These are phyloP conservation scores for Cairneyella variabilis DNA, from an alignment of 495 filamentous ascomycete species.

Conservation along the genomic window DNA sequence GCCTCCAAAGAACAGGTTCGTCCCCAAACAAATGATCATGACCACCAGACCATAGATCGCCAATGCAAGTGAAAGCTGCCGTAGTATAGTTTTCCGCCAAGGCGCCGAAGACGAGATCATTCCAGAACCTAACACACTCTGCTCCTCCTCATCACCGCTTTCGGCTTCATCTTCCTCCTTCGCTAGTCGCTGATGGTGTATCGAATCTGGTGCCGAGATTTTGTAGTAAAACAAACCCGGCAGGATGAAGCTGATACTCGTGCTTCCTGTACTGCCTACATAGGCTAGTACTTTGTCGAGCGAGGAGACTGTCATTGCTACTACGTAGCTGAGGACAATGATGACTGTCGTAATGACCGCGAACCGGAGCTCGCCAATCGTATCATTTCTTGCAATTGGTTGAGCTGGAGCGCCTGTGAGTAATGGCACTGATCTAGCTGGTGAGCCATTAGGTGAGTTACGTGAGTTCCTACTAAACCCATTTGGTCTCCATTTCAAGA, in stretches of 20 bases:
- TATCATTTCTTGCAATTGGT: slow-evolving; percentile 32
- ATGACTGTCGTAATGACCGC: slow-evolving; percentile 84
- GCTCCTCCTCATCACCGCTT: slow-evolving; percentile 33
- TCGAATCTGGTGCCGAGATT: slow-evolving; percentile 81
- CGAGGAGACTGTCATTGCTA: slow-evolving; percentile 85
- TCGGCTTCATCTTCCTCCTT: slow-evolving; percentile 80
- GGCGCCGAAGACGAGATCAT: background rate
- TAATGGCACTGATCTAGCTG: slow-evolving; percentile 35
- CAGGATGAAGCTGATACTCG: slow-evolving; percentile 92
- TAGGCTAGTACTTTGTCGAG: slow-evolving; percentile 90
- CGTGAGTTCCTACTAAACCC: slow-evolving; percentile 23
- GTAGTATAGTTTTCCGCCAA: slow-evolving; percentile 42
- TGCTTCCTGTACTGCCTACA: slow-evolving; percentile 90
- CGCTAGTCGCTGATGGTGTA: slow-evolving; percentile 74
- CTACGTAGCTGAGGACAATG: slow-evolving; percentile 76
- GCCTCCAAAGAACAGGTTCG: slow-evolving; percentile 74
- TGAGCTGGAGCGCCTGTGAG: slow-evolving; percentile 39
- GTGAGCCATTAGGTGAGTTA: slow-evolving; percentile 29
- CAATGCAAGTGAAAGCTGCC: slow-evolving; percentile 69
- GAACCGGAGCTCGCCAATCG: slow-evolving; percentile 84
- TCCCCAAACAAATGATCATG: slow-evolving; percentile 83
- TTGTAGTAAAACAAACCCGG: slow-evolving; percentile 98
- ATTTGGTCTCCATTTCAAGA: slow-evolving; percentile 82
- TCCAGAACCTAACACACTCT: slow-evolving; percentile 31
- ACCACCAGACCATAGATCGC: slow-evolving; percentile 80